Percentiles rank a stretch among this genome's conserved stretches.
phyloP scores from a whole-genome alignment of 441 rosid species.

The Daphne laureola region DNA sequence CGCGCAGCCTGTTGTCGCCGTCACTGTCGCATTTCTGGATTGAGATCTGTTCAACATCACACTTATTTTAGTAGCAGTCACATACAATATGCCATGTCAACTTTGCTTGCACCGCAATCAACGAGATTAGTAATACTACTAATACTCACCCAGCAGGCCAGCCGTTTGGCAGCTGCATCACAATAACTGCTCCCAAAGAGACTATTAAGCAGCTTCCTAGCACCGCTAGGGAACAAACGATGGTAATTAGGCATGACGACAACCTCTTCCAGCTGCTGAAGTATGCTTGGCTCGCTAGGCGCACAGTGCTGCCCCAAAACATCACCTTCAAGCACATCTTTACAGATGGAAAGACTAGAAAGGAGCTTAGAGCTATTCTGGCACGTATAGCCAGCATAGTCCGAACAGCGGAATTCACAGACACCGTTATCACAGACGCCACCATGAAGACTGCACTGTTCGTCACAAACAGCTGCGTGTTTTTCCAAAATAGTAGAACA shows the following conservation, averaged over 20 bases:
- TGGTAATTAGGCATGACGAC: slow-evolving; percentile 97
- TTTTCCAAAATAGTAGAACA: slow-evolving; percentile 11
- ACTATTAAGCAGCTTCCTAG: slow-evolving; percentile 66
- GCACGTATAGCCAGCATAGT: slow-evolving; percentile 95
- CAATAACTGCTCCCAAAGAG: slow-evolving; percentile 75
- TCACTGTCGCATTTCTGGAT: slow-evolving; percentile 91
- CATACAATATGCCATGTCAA: neutral
- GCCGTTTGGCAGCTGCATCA: slow-evolving; percentile 77
- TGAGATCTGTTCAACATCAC: slow-evolving; percentile 53
- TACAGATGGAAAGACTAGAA: slow-evolving; percentile 79
- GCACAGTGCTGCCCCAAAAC: slow-evolving; percentile 86
- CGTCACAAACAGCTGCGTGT: slow-evolving; percentile 82
- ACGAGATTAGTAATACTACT: neutral
- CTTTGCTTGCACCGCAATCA: neutral
- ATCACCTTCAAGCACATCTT: slow-evolving; percentile 68
- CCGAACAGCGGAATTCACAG: slow-evolving; percentile 98
- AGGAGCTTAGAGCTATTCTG: slow-evolving; percentile 86
- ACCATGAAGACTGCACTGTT: slow-evolving; percentile 97
- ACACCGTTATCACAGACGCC: slow-evolving; percentile 99
- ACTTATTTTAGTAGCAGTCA: neutral
- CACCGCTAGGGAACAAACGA: slow-evolving; percentile 79
- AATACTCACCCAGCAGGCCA: slow-evolving; percentile 89
- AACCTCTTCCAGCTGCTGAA: slow-evolving; percentile 95
- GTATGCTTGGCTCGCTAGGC: slow-evolving; percentile 80
- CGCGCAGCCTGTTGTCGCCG: slow-evolving; percentile 91